A percentile compares a stretch with the other conserved stretches of the same genome.
phyloP scores from a whole-genome alignment of 805 yeast genomes.

The Ogataea methylovora region DNA sequence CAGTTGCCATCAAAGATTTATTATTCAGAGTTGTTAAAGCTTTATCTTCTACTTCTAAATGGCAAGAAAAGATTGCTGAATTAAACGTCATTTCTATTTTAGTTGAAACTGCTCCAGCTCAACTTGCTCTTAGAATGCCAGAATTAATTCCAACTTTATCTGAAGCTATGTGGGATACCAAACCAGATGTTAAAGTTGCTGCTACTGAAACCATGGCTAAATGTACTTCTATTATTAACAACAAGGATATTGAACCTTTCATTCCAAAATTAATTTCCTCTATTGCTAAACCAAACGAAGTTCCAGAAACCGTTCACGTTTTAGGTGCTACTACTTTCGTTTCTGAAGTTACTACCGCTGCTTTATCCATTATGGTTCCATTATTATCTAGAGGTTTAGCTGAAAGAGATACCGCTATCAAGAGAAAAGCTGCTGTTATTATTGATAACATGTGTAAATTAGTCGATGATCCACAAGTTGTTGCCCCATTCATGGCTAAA shows the following conservation, averaged over 20 bases:
- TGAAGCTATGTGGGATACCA: conserved; percentile 99
- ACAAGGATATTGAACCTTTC: conserved; percentile 99
- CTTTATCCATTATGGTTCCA: conserved; percentile 99
- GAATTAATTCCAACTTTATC: conserved; percentile 97
- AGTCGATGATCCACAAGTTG: conserved; percentile 99
- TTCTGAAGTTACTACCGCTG: conserved; percentile 99
- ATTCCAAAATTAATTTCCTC: conserved; percentile 96
- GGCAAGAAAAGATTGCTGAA: conserved; percentile 96
- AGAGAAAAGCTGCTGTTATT: conserved; percentile 99
- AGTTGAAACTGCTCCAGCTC: conserved; percentile 92
- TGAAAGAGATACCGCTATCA: conserved; percentile 98
- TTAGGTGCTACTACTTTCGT: conserved; percentile 99
- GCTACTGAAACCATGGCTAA: conserved; percentile 94
- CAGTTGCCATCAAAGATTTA: conserved; percentile 85
- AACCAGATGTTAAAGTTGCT: conserved; percentile 94
- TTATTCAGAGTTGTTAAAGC: conserved; percentile 72
- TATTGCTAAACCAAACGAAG: conserved; percentile 94
- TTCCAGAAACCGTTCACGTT: conserved; percentile 97
- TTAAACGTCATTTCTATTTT: conserved; percentile 77
- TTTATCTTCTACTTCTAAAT: conserved; percentile 73
- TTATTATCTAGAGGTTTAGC: conserved; percentile 98
- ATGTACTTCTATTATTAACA: conserved; percentile 95
- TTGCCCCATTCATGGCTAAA: conserved; percentile 97
- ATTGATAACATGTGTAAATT: conserved; percentile 99
- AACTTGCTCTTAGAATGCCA: conserved; percentile 98